Base-by-base conservation (phyloP, 768 basidiomycete species). In the Omphalotus guepiniiformis region DNA sequence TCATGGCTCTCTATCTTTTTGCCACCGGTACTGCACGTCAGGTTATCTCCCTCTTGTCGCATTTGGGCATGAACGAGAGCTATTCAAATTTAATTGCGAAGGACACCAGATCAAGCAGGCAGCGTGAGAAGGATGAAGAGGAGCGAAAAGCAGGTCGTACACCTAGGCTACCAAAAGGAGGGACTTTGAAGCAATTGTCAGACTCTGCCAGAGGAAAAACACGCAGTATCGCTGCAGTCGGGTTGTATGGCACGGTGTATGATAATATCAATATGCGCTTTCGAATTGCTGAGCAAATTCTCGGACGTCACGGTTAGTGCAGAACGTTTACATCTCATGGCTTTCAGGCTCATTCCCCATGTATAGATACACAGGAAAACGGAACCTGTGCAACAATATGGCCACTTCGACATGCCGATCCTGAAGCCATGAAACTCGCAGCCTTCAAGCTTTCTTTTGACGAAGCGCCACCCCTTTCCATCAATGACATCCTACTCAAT, bases 181-280 rank as follows among this genome's bases (percentile, higher is more conserved):
- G 65, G 11, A 56, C 53, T 25, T 36, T 64, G 1, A 40, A 39
- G 23, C 49, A 57, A 43, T 55, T 66, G 2, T 66, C 63, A 4
- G 37, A 51, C 0, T 56, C 65, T 0, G 59, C 57, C 42, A 43
- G 58, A 0, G 19, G 23, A 4, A 27, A 28, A 18, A 49, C 60
- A 2, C 54, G 55, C 1, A 9, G n/a, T 7, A 23, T 66, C 25
- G 67, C 64, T 0, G 30, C 55, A 12, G 55, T 51, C 0, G 53
- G 55, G 1, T 41, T 58, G 0, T 60, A 49, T 42, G 49, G 28
- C 0, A 30, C 36, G 18, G 56, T 63, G 8, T 71, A 71, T 45
- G 68, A 72, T 50, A 73, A 73, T 38, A 66, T 71, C 18, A 72
- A 72, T 40, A 50, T 67, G 40, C 36, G 59, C 2, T 53, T 58